Evolutionary conservation across 139 green algal genomes (phyloP).

Genomic region (Zygnema cylindricum): DNA sequence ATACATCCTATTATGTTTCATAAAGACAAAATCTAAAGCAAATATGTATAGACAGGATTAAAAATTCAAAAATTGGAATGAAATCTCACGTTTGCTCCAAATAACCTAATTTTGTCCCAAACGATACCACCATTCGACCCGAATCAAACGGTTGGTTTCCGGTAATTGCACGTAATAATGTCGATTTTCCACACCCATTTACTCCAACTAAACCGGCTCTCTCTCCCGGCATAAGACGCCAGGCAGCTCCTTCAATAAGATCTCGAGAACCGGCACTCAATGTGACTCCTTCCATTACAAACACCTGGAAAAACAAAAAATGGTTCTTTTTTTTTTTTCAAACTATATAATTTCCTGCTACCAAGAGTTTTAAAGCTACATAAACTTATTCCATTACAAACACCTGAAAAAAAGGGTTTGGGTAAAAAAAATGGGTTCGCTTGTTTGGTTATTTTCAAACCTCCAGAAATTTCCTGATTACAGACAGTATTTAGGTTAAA

Average conservation of each 20-base stretch:
- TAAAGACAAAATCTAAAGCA: neutral
- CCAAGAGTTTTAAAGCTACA: too few species aligned
- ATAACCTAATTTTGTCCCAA: slow-evolving; percentile 31
- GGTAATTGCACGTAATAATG: slow-evolving; percentile 40
- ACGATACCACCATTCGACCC: slow-evolving; percentile 37
- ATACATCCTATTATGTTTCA: too few species aligned
- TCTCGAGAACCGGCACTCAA: slow-evolving; percentile 33
- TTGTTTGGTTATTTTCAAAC: too few species aligned
- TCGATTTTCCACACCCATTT: slow-evolving; percentile 60
- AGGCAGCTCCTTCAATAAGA: slow-evolving; percentile 17
- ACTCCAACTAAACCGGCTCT: slow-evolving; percentile 33
- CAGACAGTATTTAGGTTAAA: too few species aligned
- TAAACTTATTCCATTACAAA: too few species aligned
- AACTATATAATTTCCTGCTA: too few species aligned
- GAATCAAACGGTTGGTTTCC: slow-evolving; percentile 28
- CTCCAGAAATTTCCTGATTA: too few species aligned
- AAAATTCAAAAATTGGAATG: neutral
- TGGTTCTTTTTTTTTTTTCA: too few species aligned
- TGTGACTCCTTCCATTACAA: slow-evolving; percentile 43
- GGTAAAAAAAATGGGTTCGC: too few species aligned
- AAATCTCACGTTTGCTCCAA: slow-evolving; percentile 54
- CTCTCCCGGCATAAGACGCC: slow-evolving; percentile 31
- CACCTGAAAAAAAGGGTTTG: too few species aligned
- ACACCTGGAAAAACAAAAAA: neutral
- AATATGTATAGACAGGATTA: neutral